Evolutionary conservation across 768 basidiomycete species (phyloP).

Genomic region (Collybia mongolica): DNA sequence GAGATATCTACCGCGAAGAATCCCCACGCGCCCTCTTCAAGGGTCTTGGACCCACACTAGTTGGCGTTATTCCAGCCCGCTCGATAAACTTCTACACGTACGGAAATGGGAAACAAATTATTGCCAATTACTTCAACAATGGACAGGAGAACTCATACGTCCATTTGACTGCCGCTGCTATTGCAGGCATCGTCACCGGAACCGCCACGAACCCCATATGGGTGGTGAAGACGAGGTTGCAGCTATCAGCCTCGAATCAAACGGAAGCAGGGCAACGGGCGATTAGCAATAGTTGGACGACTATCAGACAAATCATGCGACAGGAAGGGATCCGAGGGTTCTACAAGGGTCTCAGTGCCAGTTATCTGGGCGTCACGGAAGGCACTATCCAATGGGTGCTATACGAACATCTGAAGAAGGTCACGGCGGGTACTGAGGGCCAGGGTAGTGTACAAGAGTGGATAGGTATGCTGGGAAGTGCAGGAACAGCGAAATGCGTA

Average conservation of each 20-base stretch:
- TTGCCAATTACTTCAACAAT: slow-evolving; percentile 79
- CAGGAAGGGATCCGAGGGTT: slow-evolving; percentile 86
- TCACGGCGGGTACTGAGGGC: slow-evolving; percentile 54
- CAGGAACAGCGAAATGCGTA: slow-evolving; percentile 90
- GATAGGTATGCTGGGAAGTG: slow-evolving; percentile 83
- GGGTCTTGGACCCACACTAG: slow-evolving; percentile 90
- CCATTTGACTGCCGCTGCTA: slow-evolving; percentile 82
- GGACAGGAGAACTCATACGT: slow-evolving; percentile 82
- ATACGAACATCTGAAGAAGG: slow-evolving; percentile 86
- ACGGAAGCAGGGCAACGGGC: slow-evolving; percentile 20
- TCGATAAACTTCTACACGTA: slow-evolving; percentile 99
- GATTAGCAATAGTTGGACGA: slow-evolving; percentile 54
- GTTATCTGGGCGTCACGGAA: slow-evolving; percentile 94
- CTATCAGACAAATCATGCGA: slow-evolving; percentile 71
- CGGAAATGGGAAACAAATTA: slow-evolving; percentile 92
- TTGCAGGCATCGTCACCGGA: slow-evolving; percentile 84
- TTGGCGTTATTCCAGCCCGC: slow-evolving; percentile 93
- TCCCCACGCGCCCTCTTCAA: slow-evolving; percentile 89
- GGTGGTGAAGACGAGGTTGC: slow-evolving; percentile 97
- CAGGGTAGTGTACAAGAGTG: slow-evolving; percentile 64
- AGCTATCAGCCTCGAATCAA: slow-evolving; percentile 51
- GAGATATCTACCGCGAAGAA: slow-evolving; percentile 87
- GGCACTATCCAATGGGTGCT: slow-evolving; percentile 97
- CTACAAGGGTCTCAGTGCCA: slow-evolving; percentile 94
- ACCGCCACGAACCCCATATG: slow-evolving; percentile 97